Conservation (phyloP, 768 basidiomycete genomes). For the Tricholoma hemisulphureum region DNA sequence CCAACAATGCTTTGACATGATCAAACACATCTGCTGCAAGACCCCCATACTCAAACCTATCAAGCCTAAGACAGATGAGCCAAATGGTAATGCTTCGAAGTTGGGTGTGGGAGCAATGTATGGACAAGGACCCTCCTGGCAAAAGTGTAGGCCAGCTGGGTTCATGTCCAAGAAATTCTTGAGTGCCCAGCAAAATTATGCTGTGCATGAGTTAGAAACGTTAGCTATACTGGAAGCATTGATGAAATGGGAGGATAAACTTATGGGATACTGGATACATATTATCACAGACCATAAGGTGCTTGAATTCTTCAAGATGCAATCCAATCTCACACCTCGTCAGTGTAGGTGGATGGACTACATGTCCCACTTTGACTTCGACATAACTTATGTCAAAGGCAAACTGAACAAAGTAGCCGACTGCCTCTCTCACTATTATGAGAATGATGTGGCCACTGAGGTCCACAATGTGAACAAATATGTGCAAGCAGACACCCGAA, state of each 20-base stretch:
- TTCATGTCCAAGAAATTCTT: conserved; percentile 30
- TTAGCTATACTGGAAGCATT: conserved; percentile 25
- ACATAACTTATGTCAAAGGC: conserved; percentile 27
- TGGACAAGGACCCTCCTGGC: no score
- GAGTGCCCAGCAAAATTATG: conserved; percentile 26
- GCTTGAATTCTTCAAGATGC: conserved; percentile 27
- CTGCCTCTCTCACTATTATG: conserved; percentile 29
- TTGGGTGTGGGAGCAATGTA: no score
- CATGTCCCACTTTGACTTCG: conserved; percentile 24
- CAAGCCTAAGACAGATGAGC: conserved; percentile 1
- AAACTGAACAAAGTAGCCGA: conserved; percentile 28
- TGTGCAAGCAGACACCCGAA: conserved; percentile 15
- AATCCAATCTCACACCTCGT: conserved; percentile 12
- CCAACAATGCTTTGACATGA: conserved; percentile 18
- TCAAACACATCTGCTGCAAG: conserved; percentile 23
- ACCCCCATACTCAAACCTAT: background rate
- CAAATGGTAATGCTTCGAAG: no score
- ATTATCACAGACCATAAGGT: conserved; percentile 21
- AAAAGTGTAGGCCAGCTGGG: conserved; percentile 23
- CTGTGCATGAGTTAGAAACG: conserved; percentile 11
- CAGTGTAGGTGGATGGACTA: conserved; percentile 32
- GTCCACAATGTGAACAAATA: conserved; percentile 16
- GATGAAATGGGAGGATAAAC: no score
- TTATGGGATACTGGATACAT: conserved; percentile 24
- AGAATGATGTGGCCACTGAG: conserved; percentile 21